These are phyloP conservation scores for Suhomyces maxii DNA, from an alignment of 1,139 yeast species.

Conservation along the genomic window DNA sequence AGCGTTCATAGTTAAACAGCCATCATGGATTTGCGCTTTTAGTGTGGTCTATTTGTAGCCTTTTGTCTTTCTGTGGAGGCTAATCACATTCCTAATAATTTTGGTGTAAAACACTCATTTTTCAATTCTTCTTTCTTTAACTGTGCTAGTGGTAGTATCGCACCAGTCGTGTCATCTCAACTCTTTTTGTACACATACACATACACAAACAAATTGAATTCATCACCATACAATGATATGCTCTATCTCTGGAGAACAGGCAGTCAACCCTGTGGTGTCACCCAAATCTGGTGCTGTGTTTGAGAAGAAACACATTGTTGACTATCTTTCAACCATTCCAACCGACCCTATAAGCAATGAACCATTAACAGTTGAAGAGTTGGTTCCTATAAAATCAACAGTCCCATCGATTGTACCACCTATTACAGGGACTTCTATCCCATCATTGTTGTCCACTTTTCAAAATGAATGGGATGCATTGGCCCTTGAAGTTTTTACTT, in stretches of 20 bases:
- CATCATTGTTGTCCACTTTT: constrained; percentile 68
- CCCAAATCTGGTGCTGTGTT: constrained; percentile 71
- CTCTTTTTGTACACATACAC: not conserved
- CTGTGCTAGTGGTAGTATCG: not conserved
- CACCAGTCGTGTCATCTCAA: not conserved
- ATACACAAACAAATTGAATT: not conserved
- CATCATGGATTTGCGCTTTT: constrained; percentile 4
- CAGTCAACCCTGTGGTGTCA: constrained; percentile 72
- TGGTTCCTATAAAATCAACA: constrained; percentile 45
- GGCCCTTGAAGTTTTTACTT: constrained; percentile 74
- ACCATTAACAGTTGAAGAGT: constrained; percentile 57
- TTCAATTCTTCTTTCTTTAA: too few relatives aligned
- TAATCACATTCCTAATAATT: not conserved
- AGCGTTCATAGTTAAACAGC: constrained; percentile 8
- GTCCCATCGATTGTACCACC: constrained; percentile 34
- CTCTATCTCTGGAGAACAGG: constrained; percentile 64
- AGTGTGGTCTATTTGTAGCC: not conserved
- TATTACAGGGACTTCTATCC: constrained; percentile 66
- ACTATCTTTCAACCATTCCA: constrained; percentile 64
- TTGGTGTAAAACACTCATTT: too few relatives aligned
- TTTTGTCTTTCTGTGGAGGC: not conserved
- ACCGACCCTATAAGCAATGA: constrained; percentile 77
- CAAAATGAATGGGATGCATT: constrained; percentile 92
- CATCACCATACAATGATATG: constrained; percentile 15
- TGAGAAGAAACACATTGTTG: constrained; percentile 60